Percentiles rank a stretch among this genome's conserved stretches.
These are phyloP conservation scores for Gossypium stocksii DNA, from an alignment of 345 rosid genomes.

Conservation along the genomic window DNA sequence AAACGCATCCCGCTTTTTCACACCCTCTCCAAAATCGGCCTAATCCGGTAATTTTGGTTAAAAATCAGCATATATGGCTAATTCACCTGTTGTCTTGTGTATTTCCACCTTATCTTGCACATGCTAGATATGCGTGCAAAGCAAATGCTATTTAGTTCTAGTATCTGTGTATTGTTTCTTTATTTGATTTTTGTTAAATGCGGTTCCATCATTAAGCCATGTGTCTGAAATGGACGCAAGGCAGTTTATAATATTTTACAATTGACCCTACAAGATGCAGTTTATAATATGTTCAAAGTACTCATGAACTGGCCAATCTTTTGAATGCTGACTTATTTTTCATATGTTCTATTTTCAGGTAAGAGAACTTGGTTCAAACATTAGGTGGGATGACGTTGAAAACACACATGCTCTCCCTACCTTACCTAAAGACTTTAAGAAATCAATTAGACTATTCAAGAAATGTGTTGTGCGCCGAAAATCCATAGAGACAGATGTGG, in stretches of 20 bases:
- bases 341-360: conserved; percentile 47
- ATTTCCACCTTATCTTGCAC: not conserved
- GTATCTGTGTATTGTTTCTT: not conserved
- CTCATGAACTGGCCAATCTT: not conserved
- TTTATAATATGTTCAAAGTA: not conserved
- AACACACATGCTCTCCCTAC: conserved; percentile 50
- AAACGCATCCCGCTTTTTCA: no score
- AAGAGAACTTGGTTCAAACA: conserved; percentile 71
- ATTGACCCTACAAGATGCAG: not conserved
- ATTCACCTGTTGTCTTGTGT: not conserved
- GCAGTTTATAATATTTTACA: not conserved
- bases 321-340: not conserved
- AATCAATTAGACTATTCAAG: conserved; percentile 75
- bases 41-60: no score
- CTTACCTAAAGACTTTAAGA: conserved; percentile 68
- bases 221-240: not conserved
- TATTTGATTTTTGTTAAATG: not conserved
- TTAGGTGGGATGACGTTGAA: conserved; percentile 88
- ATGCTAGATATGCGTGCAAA: not conserved
- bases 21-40: no score
- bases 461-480: conserved; percentile 82
- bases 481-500: conserved; percentile 45
- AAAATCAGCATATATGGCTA: no score
- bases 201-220: not conserved
- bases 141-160: not conserved